Percentiles rank a stretch among this genome's conserved stretches.
Evolutionary conservation across 495 filamentous ascomycete genomes (phyloP).

Genomic region (Aspergillus ellipticus): DNA sequence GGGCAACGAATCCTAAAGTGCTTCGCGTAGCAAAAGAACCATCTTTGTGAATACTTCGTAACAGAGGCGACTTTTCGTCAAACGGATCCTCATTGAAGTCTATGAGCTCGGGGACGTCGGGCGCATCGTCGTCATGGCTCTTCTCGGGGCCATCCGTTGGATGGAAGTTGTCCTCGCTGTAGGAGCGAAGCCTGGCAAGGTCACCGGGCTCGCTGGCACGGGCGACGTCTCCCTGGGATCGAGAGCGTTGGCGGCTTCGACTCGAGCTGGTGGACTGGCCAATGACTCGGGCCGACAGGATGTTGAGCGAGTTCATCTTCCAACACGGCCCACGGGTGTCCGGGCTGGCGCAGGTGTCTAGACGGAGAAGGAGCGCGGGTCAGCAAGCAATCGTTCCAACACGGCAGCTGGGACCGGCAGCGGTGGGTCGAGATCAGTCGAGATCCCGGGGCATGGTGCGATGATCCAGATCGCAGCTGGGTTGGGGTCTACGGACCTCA

Average conservation of each 20-base stretch:
- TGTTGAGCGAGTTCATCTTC: slow-evolving; percentile 98
- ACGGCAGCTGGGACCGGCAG: slow-evolving; percentile 12
- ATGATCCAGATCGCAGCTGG: slow-evolving; percentile 20
- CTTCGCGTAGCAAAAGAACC: slow-evolving; percentile 58
- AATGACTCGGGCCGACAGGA: slow-evolving; percentile 83
- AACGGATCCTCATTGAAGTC: slow-evolving; percentile 30
- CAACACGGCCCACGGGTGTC: slow-evolving; percentile 52
- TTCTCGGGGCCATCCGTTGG: slow-evolving; percentile 30
- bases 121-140: slow-evolving; percentile 27
- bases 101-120: slow-evolving; percentile 24
- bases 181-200: slow-evolving; percentile 46
- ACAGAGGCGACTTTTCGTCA: slow-evolving; percentile 67
- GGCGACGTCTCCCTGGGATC: slow-evolving; percentile 57
- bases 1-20: slow-evolving; percentile 37
- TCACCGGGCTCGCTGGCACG: slow-evolving; percentile 41
- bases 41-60: slow-evolving; percentile 37
- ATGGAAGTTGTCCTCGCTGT: slow-evolving; percentile 40
- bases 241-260: slow-evolving; percentile 57
- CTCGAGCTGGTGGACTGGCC: slow-evolving; percentile 51
- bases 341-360: slow-evolving; percentile 39
- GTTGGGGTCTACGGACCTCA: slow-evolving; percentile 32
- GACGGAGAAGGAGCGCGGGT: slow-evolving; percentile 18
- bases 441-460: neutral
- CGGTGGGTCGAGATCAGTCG: neutral
- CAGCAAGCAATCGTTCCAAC: slow-evolving; percentile 17